Evolutionary conservation across 352 stramenopile genomes (phyloP), one percentile per base, ranked within the genome.

Genomic region (Pythium rishiriense): DNA sequence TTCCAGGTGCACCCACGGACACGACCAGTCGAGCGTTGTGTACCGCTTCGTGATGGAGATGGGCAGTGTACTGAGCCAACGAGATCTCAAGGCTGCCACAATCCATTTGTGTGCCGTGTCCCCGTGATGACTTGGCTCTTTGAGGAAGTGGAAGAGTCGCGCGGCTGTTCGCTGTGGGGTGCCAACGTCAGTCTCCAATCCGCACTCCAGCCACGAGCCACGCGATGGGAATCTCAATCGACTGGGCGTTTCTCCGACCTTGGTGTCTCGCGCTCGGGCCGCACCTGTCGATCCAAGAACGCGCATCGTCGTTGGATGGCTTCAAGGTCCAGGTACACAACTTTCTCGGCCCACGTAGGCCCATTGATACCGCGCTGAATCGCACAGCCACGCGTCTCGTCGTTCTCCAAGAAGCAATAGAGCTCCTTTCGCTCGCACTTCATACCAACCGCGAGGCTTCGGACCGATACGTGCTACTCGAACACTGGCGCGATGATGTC

Each of bases 341-440:
- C 17, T 50, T 28, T 26, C 19, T 50, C 12, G 43, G 19, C 3
- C n/a, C 14, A 10, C 9, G 19, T 17, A 29, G 19, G 9, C n/a
- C n/a, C n/a, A n/a, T n/a, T n/a, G 6, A 6, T 4, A 3, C 21
- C 21, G n/a, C 49, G 3, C 21, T 12, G 28, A 5, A n/a, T 21
- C 1, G 8, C 1, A 45, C 49, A 3, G 19, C 15, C 1, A 6
- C 28, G 6, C 26, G 49, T 3, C 49, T 58, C 12, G 11, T 33
- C 33, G n/a, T 47, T 4, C 26, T 58, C n/a, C 11, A 22, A 10
- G 50, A 58, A 45, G 31, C 31, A 22, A n/a, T 58, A 1, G 33
- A 58, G 3, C 50, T 58, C 15, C 17, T 58, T 7, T 45, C 21
- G 9, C 50, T 58, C 14, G 33, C 50, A 15, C 31, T 58, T 4